phyloP scores from a whole-genome alignment of 306 rosid genomes.

The Malus domestica region DNA sequence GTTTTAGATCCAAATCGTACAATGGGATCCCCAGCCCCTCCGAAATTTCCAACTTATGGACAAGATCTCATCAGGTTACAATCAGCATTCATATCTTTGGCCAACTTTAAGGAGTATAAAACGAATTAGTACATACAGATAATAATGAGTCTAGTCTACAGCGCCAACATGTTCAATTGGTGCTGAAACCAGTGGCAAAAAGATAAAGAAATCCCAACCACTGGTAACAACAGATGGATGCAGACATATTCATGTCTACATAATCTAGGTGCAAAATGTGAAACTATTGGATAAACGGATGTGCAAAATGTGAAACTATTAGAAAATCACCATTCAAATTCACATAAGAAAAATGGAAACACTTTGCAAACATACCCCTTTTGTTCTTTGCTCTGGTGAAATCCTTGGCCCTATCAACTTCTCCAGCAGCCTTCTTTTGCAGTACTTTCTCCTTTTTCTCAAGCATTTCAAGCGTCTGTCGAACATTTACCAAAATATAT shows the following conservation, averaged over 20 bases:
- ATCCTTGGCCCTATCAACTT: constrained; percentile 92
- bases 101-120: background rate
- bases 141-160: background rate
- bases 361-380: constrained; percentile 42
- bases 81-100: background rate
- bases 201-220: background rate
- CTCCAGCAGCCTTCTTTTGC: constrained; percentile 63
- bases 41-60: background rate
- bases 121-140: background rate
- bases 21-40: background rate
- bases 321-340: background rate
- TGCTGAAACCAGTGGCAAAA: background rate
- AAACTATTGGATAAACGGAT: background rate
- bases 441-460: constrained; percentile 99
- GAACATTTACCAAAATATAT: background rate
- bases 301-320: background rate
- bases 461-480: constrained; percentile 96
- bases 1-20: background rate
- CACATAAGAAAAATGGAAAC: background rate
- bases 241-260: background rate
- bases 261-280: background rate
- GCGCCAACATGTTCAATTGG: background rate
- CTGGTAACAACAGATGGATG: background rate
- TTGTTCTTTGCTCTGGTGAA: constrained; percentile 78
- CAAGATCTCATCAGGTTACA: background rate